Base-by-base conservation (phyloP, 1,139 yeast species). In the Scheffersomyces illinoinensis region DNA sequence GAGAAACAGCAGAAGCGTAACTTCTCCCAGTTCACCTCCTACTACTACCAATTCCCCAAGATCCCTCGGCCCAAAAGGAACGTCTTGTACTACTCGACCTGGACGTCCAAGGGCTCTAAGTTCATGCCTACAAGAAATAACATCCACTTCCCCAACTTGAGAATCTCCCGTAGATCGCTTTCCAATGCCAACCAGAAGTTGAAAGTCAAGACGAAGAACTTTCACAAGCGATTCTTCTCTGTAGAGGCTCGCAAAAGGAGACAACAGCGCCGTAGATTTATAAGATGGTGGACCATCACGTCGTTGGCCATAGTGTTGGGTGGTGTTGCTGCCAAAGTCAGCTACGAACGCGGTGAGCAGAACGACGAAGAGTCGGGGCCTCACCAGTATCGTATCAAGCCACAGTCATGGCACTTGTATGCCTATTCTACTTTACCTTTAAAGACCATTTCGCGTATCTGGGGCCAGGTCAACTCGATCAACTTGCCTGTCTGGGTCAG, bases 401-500 rank as follows among this genome's bases (percentile, higher is more conserved):
- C 79, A 53, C 87, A 89, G 66, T 89, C 96, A 24, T 92, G 97
- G 97, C 88, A 90, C 53, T 85, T 93, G 59, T 93, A 91, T 68
- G 90, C 96, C 24, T 93, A 95, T 73, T 88, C 93, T 5, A 90
- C 98, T 1, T 81, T 96, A 52, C 99, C 99, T 0, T 82, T 96
- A 69, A 93, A 95, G 70, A 91, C 97, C 5, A 82, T 93, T 55
- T 93, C 98, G 0, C 84, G 99, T 61, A 76, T 93, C 55, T 96
- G 99, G 99, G 99, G 99, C 39, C 86, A 85, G 66, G 85, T 95
- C 61, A 95, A 96, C 72, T 88, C 89, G 59, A 83, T 93, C 55
- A 88, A 87, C 54, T 80, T 96, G 63, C 99, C 99, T 0, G 84
- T 88, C 19, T 92, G 97, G 96, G 72, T 95, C 66, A 84, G 99